Evolutionary conservation across 2,329 filamentous ascomycete species (phyloP).

Genomic region (Fusarium sp.): DNA sequence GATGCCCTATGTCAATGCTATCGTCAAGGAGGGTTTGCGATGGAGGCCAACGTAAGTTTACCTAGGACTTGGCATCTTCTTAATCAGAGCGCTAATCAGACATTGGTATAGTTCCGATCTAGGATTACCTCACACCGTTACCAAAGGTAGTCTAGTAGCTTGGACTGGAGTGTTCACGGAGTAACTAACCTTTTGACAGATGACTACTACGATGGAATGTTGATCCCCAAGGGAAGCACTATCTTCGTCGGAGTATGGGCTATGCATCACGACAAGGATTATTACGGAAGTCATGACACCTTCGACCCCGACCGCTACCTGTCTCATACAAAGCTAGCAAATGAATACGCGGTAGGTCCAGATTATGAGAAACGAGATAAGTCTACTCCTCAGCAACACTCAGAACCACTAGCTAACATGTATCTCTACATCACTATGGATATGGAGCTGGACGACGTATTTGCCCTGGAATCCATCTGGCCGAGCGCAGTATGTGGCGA

Average conservation of each 20-base stretch:
- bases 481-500: not conserved
- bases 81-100: not conserved
- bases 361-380: not conserved
- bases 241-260: not conserved
- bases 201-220: not conserved
- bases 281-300: not conserved
- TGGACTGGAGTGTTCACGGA: no score
- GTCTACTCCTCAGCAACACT: fast-evolving
- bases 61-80: fast-evolving
- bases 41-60: not conserved
- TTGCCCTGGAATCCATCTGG: not conserved
- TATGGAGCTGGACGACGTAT: not conserved
- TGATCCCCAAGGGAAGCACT: not conserved
- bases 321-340: not conserved
- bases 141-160: not conserved
- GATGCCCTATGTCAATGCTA: not conserved
- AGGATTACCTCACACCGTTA: not conserved
- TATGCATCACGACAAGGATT: not conserved
- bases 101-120: not conserved
- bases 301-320: not conserved
- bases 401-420: fast-evolving
- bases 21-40: not conserved
- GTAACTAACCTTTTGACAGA: not conserved
- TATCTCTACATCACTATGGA: not conserved
- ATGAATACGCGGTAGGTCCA: not conserved